Evolutionary conservation across 2,329 filamentous ascomycete species (phyloP).

Genomic region (Hortaea werneckii): DNA sequence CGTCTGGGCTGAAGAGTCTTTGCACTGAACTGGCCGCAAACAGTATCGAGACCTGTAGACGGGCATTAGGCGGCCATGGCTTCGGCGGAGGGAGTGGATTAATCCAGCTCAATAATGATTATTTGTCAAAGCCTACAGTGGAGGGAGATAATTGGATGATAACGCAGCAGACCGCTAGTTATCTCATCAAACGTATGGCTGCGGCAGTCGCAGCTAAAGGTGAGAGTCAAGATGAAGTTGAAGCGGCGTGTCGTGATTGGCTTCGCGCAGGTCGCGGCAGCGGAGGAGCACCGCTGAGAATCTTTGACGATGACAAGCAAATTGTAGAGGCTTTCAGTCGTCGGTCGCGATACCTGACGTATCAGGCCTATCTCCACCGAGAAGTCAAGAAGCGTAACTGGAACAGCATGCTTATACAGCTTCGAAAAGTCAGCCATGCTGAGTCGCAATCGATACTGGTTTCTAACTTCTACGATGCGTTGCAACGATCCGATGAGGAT

Average conservation of each 20-base stretch:
- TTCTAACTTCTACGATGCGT: constrained; percentile 35
- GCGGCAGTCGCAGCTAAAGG: constrained; percentile 28
- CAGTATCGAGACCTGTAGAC: constrained; percentile 44
- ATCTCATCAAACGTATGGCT: constrained; percentile 44
- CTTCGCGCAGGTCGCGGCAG: constrained; percentile 24
- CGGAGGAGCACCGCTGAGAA: constrained; percentile 20
- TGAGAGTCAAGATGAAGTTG: constrained; percentile 29
- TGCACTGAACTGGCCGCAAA: constrained; percentile 45
- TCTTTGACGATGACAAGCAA: constrained; percentile 27
- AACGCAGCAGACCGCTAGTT: constrained; percentile 42
- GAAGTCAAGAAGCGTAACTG: constrained; percentile 38
- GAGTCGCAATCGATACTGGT: constrained; percentile 42
- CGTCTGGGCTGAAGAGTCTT: constrained; percentile 43
- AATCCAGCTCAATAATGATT: constrained; percentile 42
- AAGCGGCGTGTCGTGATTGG: constrained; percentile 32
- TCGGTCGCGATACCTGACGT: constrained; percentile 34
- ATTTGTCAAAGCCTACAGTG: constrained; percentile 44
- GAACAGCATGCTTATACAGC: constrained; percentile 36
- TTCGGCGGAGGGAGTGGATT: constrained; percentile 44
- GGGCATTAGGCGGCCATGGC: constrained; percentile 45
- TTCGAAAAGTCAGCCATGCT: constrained; percentile 33
- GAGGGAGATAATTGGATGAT: constrained; percentile 51
- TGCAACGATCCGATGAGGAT: constrained; percentile 14
- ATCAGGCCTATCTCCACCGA: constrained; percentile 34
- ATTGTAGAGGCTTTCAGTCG: constrained; percentile 38